phyloP scores from a whole-genome alignment of 1,139 yeast species.

The Suhomyces maxii region DNA sequence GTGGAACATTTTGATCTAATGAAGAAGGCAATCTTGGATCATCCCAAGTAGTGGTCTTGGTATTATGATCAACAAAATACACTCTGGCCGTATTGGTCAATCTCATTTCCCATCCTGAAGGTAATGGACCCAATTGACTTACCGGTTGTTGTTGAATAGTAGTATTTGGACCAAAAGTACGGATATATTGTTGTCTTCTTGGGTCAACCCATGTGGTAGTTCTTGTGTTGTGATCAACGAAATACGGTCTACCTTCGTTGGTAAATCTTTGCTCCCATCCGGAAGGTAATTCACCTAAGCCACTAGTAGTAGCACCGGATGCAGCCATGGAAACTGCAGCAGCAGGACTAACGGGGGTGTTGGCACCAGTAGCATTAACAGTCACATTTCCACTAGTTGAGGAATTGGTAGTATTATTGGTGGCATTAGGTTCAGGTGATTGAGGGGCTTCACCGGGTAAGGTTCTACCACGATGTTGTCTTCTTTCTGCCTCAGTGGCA shows the following conservation, averaged over 20 bases:
- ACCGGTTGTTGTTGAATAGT: constrained; percentile 98
- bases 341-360: constrained; percentile 58
- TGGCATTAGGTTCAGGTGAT: constrained; percentile 26
- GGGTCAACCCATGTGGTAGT: constrained; percentile 99
- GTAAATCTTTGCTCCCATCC: constrained; percentile 99
- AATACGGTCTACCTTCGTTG: constrained; percentile 96
- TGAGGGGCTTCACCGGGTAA: constrained; percentile 71
- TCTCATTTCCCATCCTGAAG: constrained; percentile 99
- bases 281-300: constrained; percentile 93
- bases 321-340: constrained; percentile 82
- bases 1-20: constrained; percentile 97
- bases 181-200: constrained; percentile 95
- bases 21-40: constrained; percentile 98
- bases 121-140: constrained; percentile 96
- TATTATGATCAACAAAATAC: constrained; percentile 96
- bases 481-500: constrained; percentile 81
- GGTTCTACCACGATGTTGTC: constrained; percentile 88
- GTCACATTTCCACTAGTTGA: constrained; percentile 45
- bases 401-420: constrained; percentile 1
- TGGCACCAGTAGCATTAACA: constrained; percentile 46
- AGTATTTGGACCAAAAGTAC: constrained; percentile 87
- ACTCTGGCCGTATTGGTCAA: constrained; percentile 97
- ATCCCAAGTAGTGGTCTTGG: constrained; percentile 99
- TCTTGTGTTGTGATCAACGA: constrained; percentile 96
- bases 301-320: constrained; percentile 91